phyloP scores from a whole-genome alignment of 1,139 yeast species.

The Saccharomycopsis hybrid region DNA sequence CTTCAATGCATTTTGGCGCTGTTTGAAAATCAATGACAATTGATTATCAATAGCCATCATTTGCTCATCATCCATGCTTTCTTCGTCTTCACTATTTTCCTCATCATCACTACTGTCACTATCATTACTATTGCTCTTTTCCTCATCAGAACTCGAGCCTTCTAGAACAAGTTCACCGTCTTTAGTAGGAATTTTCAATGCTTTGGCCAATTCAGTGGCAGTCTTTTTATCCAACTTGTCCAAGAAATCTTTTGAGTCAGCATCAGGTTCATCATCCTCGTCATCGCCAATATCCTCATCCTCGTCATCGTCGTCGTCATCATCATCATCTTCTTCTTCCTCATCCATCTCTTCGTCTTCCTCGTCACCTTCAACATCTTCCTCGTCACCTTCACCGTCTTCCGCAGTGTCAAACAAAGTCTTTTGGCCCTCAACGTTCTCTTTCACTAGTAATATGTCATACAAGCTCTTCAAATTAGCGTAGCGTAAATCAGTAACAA shows the following conservation, averaged over 20 bases:
- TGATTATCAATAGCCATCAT: slow-evolving; percentile 94
- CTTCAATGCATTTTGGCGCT: slow-evolving; percentile 59
- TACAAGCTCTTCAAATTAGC: slow-evolving; percentile 52
- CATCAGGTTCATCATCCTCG: slow-evolving; percentile 28
- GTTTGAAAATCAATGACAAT: slow-evolving; percentile 75
- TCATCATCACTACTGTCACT: slow-evolving; percentile 29
- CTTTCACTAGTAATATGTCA: slow-evolving; percentile 67
- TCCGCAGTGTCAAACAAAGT: slow-evolving; percentile 64
- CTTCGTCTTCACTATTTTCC: slow-evolving; percentile 50
- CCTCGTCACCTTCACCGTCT: slow-evolving; percentile 36
- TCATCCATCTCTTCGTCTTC: slow-evolving; percentile 33
- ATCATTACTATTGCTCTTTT: slow-evolving; percentile 26
- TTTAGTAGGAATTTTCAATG: slow-evolving; percentile 60
- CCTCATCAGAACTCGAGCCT: slow-evolving; percentile 32
- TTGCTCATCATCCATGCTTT: slow-evolving; percentile 91
- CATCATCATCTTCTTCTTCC: slow-evolving; percentile 27
- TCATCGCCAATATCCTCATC: slow-evolving; percentile 32
- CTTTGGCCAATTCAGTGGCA: slow-evolving; percentile 67
- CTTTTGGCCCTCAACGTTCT: slow-evolving; percentile 77
- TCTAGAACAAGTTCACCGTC: slow-evolving; percentile 16
- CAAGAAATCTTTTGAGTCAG: slow-evolving; percentile 29
- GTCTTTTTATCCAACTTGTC: slow-evolving; percentile 64
- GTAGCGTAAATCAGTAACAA: slow-evolving; percentile 41
- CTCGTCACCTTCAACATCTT: slow-evolving; percentile 32
- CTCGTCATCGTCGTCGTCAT: slow-evolving; percentile 25